Conservation (phyloP, 257 asterid genomes). For the Solanum pinnatisectum region DNA sequence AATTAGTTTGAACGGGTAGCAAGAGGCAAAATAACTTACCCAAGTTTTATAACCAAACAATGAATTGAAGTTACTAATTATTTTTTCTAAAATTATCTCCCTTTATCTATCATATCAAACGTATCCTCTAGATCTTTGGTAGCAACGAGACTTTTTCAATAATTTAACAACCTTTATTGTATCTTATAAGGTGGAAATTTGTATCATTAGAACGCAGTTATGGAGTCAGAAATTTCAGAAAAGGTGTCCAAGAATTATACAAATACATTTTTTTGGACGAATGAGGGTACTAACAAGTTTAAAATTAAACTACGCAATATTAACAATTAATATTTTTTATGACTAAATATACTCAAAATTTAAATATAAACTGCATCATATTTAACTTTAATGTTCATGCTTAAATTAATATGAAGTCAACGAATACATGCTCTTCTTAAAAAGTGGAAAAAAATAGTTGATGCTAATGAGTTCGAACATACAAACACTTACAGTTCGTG, state of each 20-base stretch:
- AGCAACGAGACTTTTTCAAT: neutral
- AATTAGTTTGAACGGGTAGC: neutral
- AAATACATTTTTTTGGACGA: too few relatives aligned
- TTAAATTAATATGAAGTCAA: neutral
- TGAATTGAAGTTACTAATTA: too few relatives aligned
- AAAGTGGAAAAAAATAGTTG: neutral
- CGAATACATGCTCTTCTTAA: neutral
- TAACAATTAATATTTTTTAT: too few relatives aligned
- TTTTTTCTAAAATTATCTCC: neutral
- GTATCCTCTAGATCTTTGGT: neutral
- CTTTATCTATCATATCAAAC: neutral
- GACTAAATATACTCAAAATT: neutral
- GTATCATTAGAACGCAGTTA: neutral
- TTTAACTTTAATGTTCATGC: too few relatives aligned
- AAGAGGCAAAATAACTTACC: neutral
- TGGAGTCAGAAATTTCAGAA: too few relatives aligned
- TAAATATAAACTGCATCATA: too few relatives aligned
- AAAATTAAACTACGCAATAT: too few relatives aligned
- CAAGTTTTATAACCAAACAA: neutral
- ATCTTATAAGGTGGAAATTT: neutral
- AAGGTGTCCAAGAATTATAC: too few relatives aligned
- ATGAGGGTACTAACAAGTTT: neutral
- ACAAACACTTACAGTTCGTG: neutral
- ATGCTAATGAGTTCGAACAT: neutral
- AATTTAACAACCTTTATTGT: neutral